Conservation (phyloP, 352 stramenopile species). For the Phytophthora pisi region DNA sequence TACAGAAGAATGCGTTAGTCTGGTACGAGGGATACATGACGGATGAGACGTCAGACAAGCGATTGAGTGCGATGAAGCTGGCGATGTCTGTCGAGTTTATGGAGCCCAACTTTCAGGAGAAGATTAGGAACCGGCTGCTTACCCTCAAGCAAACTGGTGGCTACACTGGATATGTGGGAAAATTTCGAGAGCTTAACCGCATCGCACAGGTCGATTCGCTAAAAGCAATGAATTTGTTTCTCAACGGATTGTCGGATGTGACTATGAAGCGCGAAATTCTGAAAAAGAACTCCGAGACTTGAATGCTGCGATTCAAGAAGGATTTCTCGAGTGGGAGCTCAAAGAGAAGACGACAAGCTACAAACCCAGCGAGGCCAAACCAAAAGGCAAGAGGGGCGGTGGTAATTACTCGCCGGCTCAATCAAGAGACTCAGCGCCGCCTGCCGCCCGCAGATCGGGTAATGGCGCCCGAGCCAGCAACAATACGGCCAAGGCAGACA, state of each 20-base stretch:
- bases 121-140: slow-evolving; percentile 8
- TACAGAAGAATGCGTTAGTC: slow-evolving; percentile 17
- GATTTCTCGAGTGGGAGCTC: slow-evolving; percentile 15
- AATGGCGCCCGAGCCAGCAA: neutral
- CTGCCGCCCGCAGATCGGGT: slow-evolving; percentile 1
- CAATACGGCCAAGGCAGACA: neutral
- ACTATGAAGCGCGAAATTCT: slow-evolving; percentile 18
- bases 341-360: neutral
- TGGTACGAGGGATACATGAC: slow-evolving; percentile 22
- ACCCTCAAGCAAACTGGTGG: slow-evolving; percentile 17
- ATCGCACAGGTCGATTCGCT: slow-evolving; percentile 11
- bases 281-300: slow-evolving; percentile 5
- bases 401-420: neutral
- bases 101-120: slow-evolving; percentile 18
- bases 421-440: neutral
- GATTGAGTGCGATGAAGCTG: slow-evolving; percentile 13
- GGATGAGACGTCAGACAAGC: slow-evolving; percentile 1
- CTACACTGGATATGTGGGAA: slow-evolving; percentile 19
- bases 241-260: slow-evolving; percentile 17
- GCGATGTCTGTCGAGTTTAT: slow-evolving; percentile 17
- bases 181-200: slow-evolving; percentile 21
- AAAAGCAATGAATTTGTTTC: slow-evolving; percentile 22
- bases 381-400: neutral
- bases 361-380: neutral
- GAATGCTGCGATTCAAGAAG: slow-evolving; percentile 10